Conservation (phyloP, 352 stramenopile genomes). For the Blastocystis hominis region DNA sequence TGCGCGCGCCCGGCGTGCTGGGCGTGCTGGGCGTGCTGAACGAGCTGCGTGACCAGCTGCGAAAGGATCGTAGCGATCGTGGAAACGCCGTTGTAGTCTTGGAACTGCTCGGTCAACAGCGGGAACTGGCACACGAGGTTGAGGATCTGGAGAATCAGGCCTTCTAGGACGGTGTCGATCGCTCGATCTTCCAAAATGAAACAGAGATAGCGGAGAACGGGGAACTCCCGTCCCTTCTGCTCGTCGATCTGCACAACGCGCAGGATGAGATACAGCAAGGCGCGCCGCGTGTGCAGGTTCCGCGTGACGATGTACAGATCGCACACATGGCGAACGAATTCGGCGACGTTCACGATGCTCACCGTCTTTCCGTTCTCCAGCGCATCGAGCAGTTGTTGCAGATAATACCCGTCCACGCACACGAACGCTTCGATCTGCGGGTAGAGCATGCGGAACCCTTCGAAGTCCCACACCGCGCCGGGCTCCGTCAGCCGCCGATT, state of each 20-base stretch:
- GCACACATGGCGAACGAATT: constrained; percentile 4
- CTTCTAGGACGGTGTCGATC: not conserved
- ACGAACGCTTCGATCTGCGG: not conserved
- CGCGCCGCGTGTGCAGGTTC: not conserved
- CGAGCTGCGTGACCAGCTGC: not conserved
- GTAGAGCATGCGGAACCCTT: constrained; percentile 13
- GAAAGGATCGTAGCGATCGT: not conserved
- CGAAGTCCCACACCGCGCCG: not conserved
- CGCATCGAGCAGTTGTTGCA: constrained; percentile 1
- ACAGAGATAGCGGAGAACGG: constrained; percentile 18
- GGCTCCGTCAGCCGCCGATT: not conserved
- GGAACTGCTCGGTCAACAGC: constrained; percentile 3
- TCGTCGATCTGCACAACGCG: not conserved
- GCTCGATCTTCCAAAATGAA: constrained; percentile 10
- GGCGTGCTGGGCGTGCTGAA: too few relatives aligned
- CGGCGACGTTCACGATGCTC: not conserved
- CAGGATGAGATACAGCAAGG: not conserved
- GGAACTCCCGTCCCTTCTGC: not conserved
- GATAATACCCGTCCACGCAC: constrained; percentile 39
- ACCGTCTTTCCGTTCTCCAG: not conserved
- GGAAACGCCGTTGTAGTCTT: not conserved
- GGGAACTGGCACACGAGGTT: not conserved
- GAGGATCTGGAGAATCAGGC: not conserved
- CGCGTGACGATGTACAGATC: constrained; percentile 32
- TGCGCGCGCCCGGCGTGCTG: not conserved